Evolutionary conservation across 768 basidiomycete species (phyloP).

Genomic region (Lactarius tabidus): DNA sequence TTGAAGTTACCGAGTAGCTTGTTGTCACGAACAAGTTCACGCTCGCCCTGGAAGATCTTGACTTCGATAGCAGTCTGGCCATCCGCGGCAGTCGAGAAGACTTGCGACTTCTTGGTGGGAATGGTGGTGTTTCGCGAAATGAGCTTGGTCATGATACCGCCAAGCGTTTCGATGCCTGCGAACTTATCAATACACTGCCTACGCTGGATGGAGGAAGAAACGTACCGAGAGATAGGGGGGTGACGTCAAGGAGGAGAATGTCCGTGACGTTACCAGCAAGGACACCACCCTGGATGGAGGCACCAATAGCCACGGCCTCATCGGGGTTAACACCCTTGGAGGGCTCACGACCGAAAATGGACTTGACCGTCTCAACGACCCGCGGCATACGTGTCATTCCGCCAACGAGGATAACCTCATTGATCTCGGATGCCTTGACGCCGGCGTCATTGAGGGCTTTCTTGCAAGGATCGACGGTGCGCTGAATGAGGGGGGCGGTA

Average conservation of each 20-base stretch:
- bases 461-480: slow-evolving; percentile 94
- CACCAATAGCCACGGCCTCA: slow-evolving; percentile 98
- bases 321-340: slow-evolving; percentile 99
- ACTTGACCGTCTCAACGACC: slow-evolving; percentile 91
- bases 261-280: slow-evolving; percentile 95
- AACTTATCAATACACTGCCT: neutral
- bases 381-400: slow-evolving; percentile 99
- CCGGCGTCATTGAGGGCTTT: slow-evolving; percentile 94
- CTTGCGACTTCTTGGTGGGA: slow-evolving; percentile 99
- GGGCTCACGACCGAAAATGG: slow-evolving; percentile 91
- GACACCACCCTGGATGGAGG: slow-evolving; percentile 97
- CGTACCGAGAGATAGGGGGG: slow-evolving; percentile 92
- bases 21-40: slow-evolving; percentile 97
- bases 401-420: slow-evolving; percentile 97
- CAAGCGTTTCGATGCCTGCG: slow-evolving; percentile 89
- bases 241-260: slow-evolving; percentile 90
- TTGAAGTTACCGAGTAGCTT: slow-evolving; percentile 99
- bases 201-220: slow-evolving; percentile 20
- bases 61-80: slow-evolving; percentile 99
- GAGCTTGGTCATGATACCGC: slow-evolving; percentile 99
- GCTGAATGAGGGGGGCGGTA: slow-evolving; percentile 75
- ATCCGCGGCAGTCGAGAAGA: slow-evolving; percentile 97
- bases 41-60: slow-evolving; percentile 99
- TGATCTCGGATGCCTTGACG: slow-evolving; percentile 86
- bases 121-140: slow-evolving; percentile 99